These are phyloP conservation scores for Solanum habrochaites DNA, from an alignment of 257 asterid genomes.

Conservation along the genomic window DNA sequence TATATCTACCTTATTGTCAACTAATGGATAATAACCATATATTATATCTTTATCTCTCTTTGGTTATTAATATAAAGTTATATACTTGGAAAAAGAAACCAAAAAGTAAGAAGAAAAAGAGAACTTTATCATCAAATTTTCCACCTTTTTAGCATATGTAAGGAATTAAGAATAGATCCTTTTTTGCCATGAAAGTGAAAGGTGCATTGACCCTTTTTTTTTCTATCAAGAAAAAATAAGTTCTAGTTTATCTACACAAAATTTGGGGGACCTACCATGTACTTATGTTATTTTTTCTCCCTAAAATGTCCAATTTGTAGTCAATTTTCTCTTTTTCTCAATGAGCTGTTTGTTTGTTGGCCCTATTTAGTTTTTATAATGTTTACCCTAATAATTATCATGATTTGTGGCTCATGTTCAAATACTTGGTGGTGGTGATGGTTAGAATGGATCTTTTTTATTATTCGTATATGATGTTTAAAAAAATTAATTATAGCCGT, in stretches of 20 bases:
- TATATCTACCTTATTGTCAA: background rate
- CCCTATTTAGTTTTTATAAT: background rate
- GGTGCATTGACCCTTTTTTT: background rate
- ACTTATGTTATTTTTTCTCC: background rate
- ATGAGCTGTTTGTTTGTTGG: background rate
- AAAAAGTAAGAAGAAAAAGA: slow-evolving; percentile 7
- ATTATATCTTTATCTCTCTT: background rate
- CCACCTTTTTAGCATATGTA: slow-evolving; percentile 10
- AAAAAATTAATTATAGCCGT: background rate
- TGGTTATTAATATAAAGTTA: background rate
- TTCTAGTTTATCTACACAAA: background rate
- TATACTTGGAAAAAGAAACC: background rate
- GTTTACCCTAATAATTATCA: background rate
- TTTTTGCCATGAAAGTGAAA: slow-evolving; percentile 7
- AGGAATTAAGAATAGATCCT: background rate
- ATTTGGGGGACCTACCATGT: slow-evolving; percentile 5
- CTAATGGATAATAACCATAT: background rate
- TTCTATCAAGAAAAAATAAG: background rate
- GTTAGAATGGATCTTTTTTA: background rate
- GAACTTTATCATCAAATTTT: slow-evolving; percentile 14
- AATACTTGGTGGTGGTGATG: background rate
- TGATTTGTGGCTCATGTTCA: background rate
- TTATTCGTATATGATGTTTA: accelerated
- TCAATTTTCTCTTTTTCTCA: background rate
- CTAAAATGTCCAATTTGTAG: background rate